phyloP scores from a whole-genome alignment of 2,329 filamentous ascomycete species.

The Penicillium sp. region DNA sequence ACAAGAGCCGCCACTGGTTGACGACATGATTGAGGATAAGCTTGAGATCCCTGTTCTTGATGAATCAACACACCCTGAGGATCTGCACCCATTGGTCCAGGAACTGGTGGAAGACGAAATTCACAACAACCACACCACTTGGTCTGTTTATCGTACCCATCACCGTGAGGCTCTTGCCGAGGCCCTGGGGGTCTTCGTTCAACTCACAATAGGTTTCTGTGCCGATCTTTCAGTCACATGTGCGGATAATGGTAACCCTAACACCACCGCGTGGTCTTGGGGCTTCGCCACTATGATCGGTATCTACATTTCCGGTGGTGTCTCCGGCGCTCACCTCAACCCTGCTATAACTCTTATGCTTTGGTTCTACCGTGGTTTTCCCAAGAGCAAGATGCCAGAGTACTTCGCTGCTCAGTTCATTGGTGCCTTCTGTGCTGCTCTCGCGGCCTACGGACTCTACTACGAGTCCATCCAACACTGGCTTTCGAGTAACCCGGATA shows the following conservation, averaged over 20 bases:
- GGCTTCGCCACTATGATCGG: conserved; percentile 56
- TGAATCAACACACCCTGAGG: conserved; percentile 40
- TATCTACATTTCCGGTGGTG: conserved; percentile 50
- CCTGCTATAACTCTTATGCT: conserved; percentile 47
- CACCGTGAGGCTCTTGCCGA: conserved; percentile 57
- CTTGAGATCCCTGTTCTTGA: conserved; percentile 24
- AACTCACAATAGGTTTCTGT: conserved; percentile 51
- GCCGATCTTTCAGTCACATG: conserved; percentile 50
- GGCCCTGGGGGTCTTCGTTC: conserved; percentile 48
- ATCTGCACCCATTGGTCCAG: conserved; percentile 47
- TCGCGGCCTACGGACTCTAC: conserved; percentile 49
- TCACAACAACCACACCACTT: conserved; percentile 50
- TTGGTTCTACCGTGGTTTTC: conserved; percentile 55
- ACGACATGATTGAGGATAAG: conserved; percentile 4
- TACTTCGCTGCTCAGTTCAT: conserved; percentile 56
- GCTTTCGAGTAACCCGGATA: conserved; percentile 28
- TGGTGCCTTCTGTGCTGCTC: conserved; percentile 52
- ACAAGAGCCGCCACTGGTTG: conserved; percentile 8
- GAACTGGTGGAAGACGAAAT: conserved; percentile 49
- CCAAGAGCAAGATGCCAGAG: conserved; percentile 50
- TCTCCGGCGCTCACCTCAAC: conserved; percentile 50
- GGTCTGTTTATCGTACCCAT: conserved; percentile 53
- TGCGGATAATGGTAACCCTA: conserved; percentile 42
- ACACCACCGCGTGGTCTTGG: conserved; percentile 51
- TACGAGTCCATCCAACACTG: conserved; percentile 35